Evolutionary conservation across 306 rosid species (phyloP).

Genomic region (Gleditsia sinensis): DNA sequence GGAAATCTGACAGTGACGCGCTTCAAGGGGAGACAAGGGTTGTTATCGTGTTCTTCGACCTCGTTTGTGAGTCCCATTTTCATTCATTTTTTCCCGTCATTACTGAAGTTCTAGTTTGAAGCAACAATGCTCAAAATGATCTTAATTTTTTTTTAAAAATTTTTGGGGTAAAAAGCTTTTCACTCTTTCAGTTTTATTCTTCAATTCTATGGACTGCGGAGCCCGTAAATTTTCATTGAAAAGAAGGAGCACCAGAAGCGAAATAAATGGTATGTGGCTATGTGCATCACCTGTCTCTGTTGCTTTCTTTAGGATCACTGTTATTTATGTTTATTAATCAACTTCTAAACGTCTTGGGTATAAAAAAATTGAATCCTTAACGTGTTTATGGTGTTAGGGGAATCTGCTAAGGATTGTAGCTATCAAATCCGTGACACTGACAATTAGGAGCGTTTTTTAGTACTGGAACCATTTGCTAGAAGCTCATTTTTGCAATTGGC

Average conservation of each 20-base stretch:
- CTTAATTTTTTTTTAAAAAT: no score
- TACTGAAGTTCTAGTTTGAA: no score
- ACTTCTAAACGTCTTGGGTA: not conserved
- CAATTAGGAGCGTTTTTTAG: no score
- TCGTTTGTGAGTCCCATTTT: not conserved
- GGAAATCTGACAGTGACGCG: no score
- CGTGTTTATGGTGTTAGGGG: not conserved
- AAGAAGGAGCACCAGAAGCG: not conserved
- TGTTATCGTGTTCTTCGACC: not conserved
- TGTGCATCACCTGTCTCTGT: not conserved
- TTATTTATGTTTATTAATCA: not conserved
- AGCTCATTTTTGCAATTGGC: no score
- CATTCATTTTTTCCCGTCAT: no score
- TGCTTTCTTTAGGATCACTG: not conserved
- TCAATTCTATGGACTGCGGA: conserved; percentile 19
- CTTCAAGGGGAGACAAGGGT: not conserved
- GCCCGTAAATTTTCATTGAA: not conserved
- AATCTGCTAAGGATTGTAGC: not conserved
- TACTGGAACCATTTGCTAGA: no score
- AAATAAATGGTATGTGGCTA: conserved; percentile 36
- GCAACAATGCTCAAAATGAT: no score
- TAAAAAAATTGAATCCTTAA: not conserved
- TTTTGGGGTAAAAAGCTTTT: no score
- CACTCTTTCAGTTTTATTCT: no score
- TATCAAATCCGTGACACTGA: not conserved